A percentile compares a stretch with the other conserved stretches of the same genome.
These are phyloP conservation scores for Noccaea bulbosa DNA, from an alignment of 345 rosid species.

Conservation along the genomic window DNA sequence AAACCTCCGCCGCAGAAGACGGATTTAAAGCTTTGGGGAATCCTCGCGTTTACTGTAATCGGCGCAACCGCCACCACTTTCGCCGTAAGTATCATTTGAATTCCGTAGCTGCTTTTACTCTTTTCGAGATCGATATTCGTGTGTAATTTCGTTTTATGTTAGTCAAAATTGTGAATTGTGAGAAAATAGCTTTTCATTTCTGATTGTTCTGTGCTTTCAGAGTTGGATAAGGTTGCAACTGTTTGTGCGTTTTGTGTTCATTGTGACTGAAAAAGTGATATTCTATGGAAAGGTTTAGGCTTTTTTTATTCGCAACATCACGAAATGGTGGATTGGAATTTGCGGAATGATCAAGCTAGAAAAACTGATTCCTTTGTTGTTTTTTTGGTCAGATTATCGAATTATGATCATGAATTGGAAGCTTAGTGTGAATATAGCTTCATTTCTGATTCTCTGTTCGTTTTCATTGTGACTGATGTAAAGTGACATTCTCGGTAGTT, in stretches of 20 bases:
- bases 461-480: not conserved
- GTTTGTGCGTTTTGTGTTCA: no score
- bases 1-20: constrained; percentile 48
- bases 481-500: not conserved
- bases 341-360: not conserved
- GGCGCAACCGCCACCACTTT: constrained; percentile 94
- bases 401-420: not conserved
- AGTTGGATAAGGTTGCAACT: no score
- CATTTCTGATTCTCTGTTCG: not conserved
- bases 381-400: not conserved
- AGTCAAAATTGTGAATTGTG: not conserved
- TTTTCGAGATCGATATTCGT: not conserved
- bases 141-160: not conserved
- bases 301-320: not conserved
- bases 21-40: constrained; percentile 71
- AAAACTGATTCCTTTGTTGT: not conserved
- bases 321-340: not conserved
- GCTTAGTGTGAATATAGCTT: not conserved
- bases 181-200: not conserved
- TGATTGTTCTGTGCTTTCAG: no score
- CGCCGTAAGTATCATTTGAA: constrained; percentile 54
- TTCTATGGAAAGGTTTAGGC: not conserved
- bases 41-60: constrained; percentile 68
- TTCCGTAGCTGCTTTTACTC: not conserved
- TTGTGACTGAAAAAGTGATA: not conserved